These are phyloP conservation scores for Phytophthora agathidicida DNA, from an alignment of 352 stramenopile genomes.

Conservation along the genomic window DNA sequence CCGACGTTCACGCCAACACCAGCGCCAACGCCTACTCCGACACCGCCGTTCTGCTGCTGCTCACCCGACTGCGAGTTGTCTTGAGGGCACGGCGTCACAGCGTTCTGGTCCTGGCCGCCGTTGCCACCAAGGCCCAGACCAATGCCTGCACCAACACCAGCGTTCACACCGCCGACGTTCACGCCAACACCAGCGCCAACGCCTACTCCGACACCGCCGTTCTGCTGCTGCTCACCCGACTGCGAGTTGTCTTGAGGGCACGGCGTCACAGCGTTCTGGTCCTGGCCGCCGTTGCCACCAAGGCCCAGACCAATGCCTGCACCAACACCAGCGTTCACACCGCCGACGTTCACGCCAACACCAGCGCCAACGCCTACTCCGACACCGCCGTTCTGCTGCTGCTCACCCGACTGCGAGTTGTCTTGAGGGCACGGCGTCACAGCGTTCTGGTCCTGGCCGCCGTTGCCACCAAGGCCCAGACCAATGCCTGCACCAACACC, in stretches of 20 bases:
- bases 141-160: not conserved
- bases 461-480: not conserved
- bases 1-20: slow-evolving; percentile 1
- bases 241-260: no score
- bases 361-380: not conserved
- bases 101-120: not conserved
- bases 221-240: no score
- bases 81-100: no score
- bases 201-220: not conserved
- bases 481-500: not conserved
- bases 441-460: not conserved
- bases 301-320: not conserved
- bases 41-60: slow-evolving; percentile 9
- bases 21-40: slow-evolving; percentile 3
- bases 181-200: slow-evolving; percentile 1
- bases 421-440: not conserved
- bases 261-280: no score
- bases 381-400: slow-evolving; percentile 4
- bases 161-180: not conserved
- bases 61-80: no score
- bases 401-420: not conserved
- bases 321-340: not conserved
- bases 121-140: no score
- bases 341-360: not conserved
- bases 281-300: slow-evolving; percentile 1